Conservation (phyloP, 306 rosid species). For the Acacia crassicarpa region DNA sequence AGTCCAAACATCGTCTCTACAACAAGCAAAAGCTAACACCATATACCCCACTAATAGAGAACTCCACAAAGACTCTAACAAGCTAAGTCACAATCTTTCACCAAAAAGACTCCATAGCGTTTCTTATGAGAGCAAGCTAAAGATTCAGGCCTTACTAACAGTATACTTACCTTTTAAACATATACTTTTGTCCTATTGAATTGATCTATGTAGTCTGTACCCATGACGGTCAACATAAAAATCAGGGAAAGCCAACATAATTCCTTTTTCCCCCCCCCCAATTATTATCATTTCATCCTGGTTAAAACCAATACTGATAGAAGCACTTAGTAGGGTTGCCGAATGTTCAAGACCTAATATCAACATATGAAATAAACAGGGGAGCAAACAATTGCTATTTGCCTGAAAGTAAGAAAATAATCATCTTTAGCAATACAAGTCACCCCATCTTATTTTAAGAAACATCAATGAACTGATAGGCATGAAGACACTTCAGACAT, state of each 20-base stretch:
- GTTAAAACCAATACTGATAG: background rate
- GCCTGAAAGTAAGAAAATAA: background rate
- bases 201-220: background rate
- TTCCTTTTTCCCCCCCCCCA: background rate
- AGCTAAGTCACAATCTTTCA: background rate
- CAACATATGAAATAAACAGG: constrained; percentile 4
- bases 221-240: background rate
- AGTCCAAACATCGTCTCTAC: background rate
- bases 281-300: background rate
- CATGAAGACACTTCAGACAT: background rate
- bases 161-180: background rate
- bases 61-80: background rate
- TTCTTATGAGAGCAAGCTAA: constrained; percentile 15
- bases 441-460: background rate
- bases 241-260: background rate
- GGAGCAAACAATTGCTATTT: constrained; percentile 1
- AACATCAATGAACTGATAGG: background rate
- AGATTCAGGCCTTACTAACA: background rate
- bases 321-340: background rate
- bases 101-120: constrained; percentile 3
- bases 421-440: background rate
- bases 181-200: background rate
- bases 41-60: background rate
- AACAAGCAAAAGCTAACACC: constrained; percentile 7
- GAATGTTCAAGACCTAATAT: background rate